Percentiles rank a stretch among this genome's conserved stretches.
Conservation (phyloP, 2,329 filamentous ascomycete genomes). For the Sporothrix mexicana region DNA sequence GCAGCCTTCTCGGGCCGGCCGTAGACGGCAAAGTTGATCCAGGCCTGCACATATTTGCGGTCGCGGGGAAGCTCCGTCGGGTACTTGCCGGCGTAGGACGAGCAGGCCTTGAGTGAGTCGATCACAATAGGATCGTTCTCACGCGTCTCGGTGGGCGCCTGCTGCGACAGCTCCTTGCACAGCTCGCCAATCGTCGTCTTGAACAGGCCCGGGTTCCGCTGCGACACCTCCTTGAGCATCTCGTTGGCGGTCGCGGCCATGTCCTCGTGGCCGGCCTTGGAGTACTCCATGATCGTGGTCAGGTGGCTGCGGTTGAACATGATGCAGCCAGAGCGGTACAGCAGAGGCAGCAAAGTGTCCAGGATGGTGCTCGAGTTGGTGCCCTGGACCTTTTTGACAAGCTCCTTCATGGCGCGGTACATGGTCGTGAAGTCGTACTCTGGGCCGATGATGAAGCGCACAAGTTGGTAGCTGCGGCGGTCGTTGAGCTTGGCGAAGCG, state of each 20-base stretch:
- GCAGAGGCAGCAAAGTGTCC: slow-evolving; percentile 79
- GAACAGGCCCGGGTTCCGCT: slow-evolving; percentile 86
- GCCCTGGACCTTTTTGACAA: slow-evolving; percentile 79
- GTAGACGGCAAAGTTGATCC: slow-evolving; percentile 82
- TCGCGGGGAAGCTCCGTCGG: slow-evolving; percentile 82
- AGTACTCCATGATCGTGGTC: slow-evolving; percentile 84
- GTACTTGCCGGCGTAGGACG: slow-evolving; percentile 86
- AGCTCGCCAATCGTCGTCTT: slow-evolving; percentile 91
- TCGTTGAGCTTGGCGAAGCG: slow-evolving; percentile 93
- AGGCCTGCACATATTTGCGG: slow-evolving; percentile 77
- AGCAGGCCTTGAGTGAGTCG: slow-evolving; percentile 91
- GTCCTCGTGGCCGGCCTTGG: slow-evolving; percentile 80
- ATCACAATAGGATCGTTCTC: slow-evolving; percentile 76
- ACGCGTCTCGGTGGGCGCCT: slow-evolving; percentile 73
- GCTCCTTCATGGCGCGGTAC: slow-evolving; percentile 85
- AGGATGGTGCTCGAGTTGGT: slow-evolving; percentile 68
- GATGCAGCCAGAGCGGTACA: slow-evolving; percentile 83
- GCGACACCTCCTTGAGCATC: slow-evolving; percentile 89
- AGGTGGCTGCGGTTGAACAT: slow-evolving; percentile 96
- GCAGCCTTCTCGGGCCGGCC: slow-evolving; percentile 81
- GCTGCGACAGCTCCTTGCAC: slow-evolving; percentile 81
- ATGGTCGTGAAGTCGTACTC: slow-evolving; percentile 93
- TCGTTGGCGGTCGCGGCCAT: slow-evolving; percentile 83
- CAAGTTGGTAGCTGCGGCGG: slow-evolving; percentile 84
- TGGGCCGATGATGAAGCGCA: slow-evolving; percentile 82